A percentile compares a stretch with the other conserved stretches of the same genome.
Conservation (phyloP, 129 eudicot genomes). For the Lactuca sativa region DNA sequence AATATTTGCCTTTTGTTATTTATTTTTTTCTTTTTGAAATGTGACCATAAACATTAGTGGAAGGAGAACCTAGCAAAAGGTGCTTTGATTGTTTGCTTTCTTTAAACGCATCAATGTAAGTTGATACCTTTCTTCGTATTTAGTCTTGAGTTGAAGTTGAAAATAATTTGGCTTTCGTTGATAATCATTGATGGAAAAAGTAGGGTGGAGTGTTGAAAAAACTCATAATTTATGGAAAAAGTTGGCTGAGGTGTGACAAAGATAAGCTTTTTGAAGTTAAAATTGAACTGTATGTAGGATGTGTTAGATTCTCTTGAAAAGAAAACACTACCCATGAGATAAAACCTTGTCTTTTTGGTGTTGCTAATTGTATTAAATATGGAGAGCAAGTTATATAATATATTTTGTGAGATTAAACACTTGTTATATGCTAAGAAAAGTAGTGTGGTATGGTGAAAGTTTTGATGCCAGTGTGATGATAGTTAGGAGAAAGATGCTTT, state of each 20-base stretch:
- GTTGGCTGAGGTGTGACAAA: constrained; percentile 37
- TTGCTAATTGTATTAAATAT: neutral
- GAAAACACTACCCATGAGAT: constrained; percentile 10
- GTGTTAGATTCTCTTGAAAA: constrained; percentile 31
- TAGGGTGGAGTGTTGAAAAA: neutral
- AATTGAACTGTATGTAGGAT: constrained; percentile 22
- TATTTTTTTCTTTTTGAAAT: constrained; percentile 8
- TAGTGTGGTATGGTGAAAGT: constrained; percentile 24
- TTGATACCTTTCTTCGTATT: constrained; percentile 36
- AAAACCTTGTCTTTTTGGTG: constrained; percentile 26
- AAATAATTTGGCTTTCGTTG: constrained; percentile 4
- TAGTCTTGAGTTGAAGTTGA: constrained; percentile 14
- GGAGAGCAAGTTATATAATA: neutral
- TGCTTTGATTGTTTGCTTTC: constrained; percentile 34
- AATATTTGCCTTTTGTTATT: constrained; percentile 8
- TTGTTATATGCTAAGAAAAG: constrained; percentile 9
- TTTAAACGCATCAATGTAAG: constrained; percentile 40
- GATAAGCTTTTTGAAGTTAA: constrained; percentile 34
- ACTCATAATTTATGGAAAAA: neutral
- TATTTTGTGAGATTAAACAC: neutral
- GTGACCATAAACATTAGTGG: constrained; percentile 27
- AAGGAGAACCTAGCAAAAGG: constrained; percentile 35
- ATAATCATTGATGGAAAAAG: constrained; percentile 22
- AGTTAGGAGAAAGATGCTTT: constrained; percentile 26
- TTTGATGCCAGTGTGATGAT: constrained; percentile 23